Conservation (phyloP, 106 monocot genomes). For the Narthecium ossifragum region DNA sequence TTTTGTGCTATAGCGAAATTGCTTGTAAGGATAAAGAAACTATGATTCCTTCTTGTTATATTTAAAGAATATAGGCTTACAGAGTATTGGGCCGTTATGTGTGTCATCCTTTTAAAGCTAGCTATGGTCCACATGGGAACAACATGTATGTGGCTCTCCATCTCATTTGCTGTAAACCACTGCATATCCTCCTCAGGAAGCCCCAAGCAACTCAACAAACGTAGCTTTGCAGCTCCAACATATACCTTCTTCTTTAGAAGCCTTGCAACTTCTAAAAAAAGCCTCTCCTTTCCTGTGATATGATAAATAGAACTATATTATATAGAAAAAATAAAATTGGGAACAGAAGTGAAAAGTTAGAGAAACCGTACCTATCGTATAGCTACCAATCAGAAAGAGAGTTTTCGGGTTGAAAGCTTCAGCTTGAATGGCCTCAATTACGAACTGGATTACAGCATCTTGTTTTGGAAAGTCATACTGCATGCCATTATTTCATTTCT, state of each 20-base stretch:
- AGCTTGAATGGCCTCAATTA: conserved; percentile 98
- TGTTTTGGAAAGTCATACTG: conserved; percentile 99
- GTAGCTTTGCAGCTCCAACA: conserved; percentile 76
- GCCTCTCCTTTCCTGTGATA: conserved; percentile 78
- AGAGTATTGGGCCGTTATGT: conserved; percentile 70
- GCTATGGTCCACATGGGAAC: conserved; percentile 98
- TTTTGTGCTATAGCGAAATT: neutral
- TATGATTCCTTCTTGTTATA: neutral
- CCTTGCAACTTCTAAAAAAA: conserved; percentile 83
- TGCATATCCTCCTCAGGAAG: conserved; percentile 79
- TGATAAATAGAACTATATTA: neutral
- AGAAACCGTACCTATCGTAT: conserved; percentile 68
- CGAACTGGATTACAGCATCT: conserved; percentile 87
- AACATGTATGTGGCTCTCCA: conserved; percentile 89
- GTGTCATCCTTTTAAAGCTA: conserved; percentile 95
- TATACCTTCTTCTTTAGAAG: conserved; percentile 67
- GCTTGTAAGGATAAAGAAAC: neutral
- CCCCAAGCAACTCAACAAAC: conserved; percentile 56
- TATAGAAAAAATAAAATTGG: neutral
- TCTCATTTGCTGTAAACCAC: conserved; percentile 86
- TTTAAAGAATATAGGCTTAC: conserved; percentile 27
- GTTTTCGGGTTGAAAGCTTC: conserved; percentile 96
- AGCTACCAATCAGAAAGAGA: conserved; percentile 91
- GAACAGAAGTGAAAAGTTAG: neutral
- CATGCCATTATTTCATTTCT: conserved; percentile 6